Evolutionary conservation across 176 grass and related monocot genomes (phyloP), one percentile per base, ranked within the genome.

Genomic region (Lolium perenne): DNA sequence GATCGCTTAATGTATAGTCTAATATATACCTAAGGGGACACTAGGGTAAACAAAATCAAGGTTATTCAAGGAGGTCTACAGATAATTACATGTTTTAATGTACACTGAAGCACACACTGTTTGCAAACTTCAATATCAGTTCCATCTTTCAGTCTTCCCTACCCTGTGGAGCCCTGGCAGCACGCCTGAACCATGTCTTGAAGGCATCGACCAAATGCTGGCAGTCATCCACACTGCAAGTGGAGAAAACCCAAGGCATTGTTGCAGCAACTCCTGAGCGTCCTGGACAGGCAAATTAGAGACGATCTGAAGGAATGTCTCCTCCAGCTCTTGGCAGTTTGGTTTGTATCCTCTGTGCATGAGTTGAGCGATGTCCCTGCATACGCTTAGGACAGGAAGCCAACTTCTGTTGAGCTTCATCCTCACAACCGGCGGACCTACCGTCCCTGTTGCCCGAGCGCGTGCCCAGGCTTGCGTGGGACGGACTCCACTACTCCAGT

Each of bases 191-290:
- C 83, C 80, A 83, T 0, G 74, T 86, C 69, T 88, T 83, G 79
- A 88, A 86, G 9, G 80, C 78, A 1, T 71, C 3, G 1, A 94
- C 74, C 77, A 91, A 72, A 64, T 82, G 84, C 4, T 38, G 83
- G 72, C 83, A 88, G 61, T 85, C 85, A 0, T 84, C 48, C 0
- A 91, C 73, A 11, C 92, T 92, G 77, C 93, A 81, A 32, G 91
- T 94, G 0, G 93, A 92, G 84, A 98, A 98, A 98, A 98, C 35
- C 92, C 86, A 0, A 98, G 88, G 71, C 96, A 98, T 3, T 91
- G 90, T 63, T 92, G 93, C 43, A 95, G 86, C 74, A 95, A 45
- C 35, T 92, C 92, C 78, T 95, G 92, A 21, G 96, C 93, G 43
- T 92, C 90, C 12, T 76, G 48, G 20, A 95, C 80, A 2, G 86